Evolutionary conservation across 768 basidiomycete genomes (phyloP), one percentile per base, ranked within the genome.

Genomic region (Tylopilus balloui): DNA sequence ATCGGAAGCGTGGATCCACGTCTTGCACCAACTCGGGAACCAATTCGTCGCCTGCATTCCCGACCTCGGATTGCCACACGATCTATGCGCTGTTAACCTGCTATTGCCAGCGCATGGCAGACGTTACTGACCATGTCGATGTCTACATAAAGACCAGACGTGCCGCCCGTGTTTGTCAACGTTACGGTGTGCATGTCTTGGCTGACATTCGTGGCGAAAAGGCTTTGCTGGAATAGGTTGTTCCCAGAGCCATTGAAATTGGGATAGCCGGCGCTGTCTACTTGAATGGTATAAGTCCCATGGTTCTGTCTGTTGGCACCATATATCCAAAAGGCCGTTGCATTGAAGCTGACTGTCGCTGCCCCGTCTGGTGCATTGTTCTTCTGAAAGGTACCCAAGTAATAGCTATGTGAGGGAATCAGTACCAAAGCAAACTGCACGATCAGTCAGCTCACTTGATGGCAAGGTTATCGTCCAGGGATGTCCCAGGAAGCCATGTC

Each of bases 261-360:
- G 12, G 65, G 48, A 46, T 61, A 70, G 31, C 41, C 47, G 7
- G 35, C 54, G 24, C 60, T 54, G 60, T 80, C 78, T 3, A 80
- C 54, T 31, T 62, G 63, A 31, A 80, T 67, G 32, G 72, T 66
- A 52, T 73, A 81, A 2, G 45, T 50, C 0, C 79, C 76, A 55
- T 79, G 76, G 49, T 76, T 77, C 3, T 51, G 49, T 39, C 78
- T 69, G 55, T 77, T 76, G 14, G 77, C 70, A 20, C 79, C 78
- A 53, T 70, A 80, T 23, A 80, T 63, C 61, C 71, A 68, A 15
- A 80, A 63, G 4, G 70, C 70, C 9, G 73, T 75, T 17, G 76
- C 79, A 36, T 74, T 73, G 65, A 79, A 79, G n/a, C 58, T 54
- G 55, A 79, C 74, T 0, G 64, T 71, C 14, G 70, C 71, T 17